A percentile compares a stretch with the other conserved stretches of the same genome.
phyloP scores from a whole-genome alignment of 768 basidiomycete genomes.

The Leccinum rimulosum region DNA sequence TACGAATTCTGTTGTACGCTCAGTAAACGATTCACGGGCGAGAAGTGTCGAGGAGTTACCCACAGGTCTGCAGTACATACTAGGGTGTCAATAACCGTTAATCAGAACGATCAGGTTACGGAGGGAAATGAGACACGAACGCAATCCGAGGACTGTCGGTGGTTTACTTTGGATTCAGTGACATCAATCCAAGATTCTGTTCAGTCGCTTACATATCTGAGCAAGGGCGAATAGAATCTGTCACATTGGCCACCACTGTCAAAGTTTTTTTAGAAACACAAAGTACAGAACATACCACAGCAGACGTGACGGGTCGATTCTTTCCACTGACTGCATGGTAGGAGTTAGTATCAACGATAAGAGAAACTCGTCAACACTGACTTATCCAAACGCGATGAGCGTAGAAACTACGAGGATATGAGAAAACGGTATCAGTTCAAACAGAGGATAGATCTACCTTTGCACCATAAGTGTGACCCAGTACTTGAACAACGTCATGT shows the following conservation, averaged over 20 bases:
- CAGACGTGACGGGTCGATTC: slow-evolving; percentile 14
- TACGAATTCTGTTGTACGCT: slow-evolving; percentile 6
- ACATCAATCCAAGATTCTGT: background rate
- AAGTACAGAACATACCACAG: slow-evolving; percentile 13
- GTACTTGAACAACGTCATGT: slow-evolving; percentile 11
- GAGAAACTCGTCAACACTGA: background rate
- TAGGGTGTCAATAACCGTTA: background rate
- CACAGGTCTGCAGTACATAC: slow-evolving; percentile 7
- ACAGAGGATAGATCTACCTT: slow-evolving; percentile 4
- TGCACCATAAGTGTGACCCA: slow-evolving; percentile 21
- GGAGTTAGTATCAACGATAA: background rate
- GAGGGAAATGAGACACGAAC: slow-evolving; percentile 10
- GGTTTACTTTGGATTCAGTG: background rate
- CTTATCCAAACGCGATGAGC: slow-evolving; percentile 29
- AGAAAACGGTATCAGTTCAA: background rate
- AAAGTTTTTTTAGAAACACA: too few relatives aligned
- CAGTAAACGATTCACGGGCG: background rate
- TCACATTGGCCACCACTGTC: background rate
- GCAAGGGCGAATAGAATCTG: slow-evolving; percentile 6
- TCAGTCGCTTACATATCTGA: slow-evolving; percentile 13
- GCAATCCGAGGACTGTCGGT: slow-evolving; percentile 12
- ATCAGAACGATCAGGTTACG: background rate
- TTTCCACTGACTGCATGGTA: slow-evolving; percentile 15
- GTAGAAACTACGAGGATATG: slow-evolving; percentile 18
- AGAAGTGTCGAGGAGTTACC: background rate